A percentile compares a stretch with the other conserved stretches of the same genome.
phyloP scores from a whole-genome alignment of 1,284 basidiomycete species.

The Heterobasidion occidentale region DNA sequence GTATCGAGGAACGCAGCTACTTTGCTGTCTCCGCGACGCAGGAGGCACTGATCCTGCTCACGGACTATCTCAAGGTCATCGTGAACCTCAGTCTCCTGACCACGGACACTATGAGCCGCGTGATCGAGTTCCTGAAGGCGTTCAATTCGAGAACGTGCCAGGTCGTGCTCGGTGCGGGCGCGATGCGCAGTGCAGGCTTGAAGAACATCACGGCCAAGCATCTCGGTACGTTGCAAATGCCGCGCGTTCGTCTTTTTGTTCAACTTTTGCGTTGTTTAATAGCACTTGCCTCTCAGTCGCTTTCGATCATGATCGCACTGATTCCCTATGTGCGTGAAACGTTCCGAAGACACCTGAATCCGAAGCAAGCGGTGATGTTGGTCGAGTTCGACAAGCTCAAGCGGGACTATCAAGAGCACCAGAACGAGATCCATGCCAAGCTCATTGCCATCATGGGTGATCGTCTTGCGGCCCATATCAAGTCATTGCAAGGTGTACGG shows the following conservation, averaged over 20 bases:
- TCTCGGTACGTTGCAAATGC: conserved; percentile 50
- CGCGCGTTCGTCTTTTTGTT: conserved; percentile 5
- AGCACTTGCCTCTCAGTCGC: conserved; percentile 93
- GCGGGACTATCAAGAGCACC: conserved; percentile 98
- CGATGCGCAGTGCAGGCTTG: conserved; percentile 94
- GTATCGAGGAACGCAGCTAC: conserved; percentile 79
- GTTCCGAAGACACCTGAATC: conserved; percentile 85
- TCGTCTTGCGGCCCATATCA: conserved; percentile 82
- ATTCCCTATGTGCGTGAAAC: conserved; percentile 95
- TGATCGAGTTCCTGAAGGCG: conserved; percentile 94
- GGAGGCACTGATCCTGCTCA: conserved; percentile 67
- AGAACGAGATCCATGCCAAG: conserved; percentile 98
- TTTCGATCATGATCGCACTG: conserved; percentile 92
- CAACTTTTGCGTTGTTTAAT: conserved; percentile 5
- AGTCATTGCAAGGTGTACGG: conserved; percentile 68
- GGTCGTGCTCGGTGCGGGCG: conserved; percentile 94
- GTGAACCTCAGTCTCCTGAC: conserved; percentile 85
- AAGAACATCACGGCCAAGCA: conserved; percentile 99
- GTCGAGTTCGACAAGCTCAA: conserved; percentile 98
- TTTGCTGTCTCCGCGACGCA: conserved; percentile 85
- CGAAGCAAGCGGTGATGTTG: conserved; percentile 93
- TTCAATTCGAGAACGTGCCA: conserved; percentile 99
- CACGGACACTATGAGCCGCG: conserved; percentile 88
- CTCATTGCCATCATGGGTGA: conserved; percentile 98
- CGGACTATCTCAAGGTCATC: conserved; percentile 86